phyloP scores from a whole-genome alignment of 441 rosid genomes.

The Pelargonium myrrhifolium region DNA sequence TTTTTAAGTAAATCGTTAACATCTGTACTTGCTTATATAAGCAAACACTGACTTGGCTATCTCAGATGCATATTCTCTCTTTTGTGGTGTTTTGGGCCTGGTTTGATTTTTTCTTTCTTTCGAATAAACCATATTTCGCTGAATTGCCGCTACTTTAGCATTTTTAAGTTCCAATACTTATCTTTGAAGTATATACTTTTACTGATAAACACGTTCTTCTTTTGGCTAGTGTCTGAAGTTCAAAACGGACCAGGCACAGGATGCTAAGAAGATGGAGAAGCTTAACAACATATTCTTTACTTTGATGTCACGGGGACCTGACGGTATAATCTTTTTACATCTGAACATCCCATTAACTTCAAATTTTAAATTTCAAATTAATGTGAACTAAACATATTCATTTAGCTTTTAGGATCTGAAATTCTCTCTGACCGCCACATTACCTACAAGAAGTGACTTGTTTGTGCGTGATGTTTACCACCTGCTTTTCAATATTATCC shows the following conservation, averaged over 20 bases:
- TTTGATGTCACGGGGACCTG: constrained; percentile 83
- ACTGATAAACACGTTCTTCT: background rate
- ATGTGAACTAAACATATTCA: background rate
- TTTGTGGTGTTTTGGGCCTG: no score
- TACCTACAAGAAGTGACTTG: no score
- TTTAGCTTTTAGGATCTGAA: no score
- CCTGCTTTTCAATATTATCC: no score
- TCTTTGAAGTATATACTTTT: background rate
- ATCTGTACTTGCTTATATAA: no score
- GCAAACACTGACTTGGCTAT: no score
- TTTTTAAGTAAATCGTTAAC: no score
- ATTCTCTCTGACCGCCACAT: no score
- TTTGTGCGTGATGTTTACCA: no score
- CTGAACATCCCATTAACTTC: background rate
- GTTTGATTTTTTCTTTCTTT: no score
- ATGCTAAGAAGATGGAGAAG: constrained; percentile 96
- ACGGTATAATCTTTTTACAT: constrained; percentile 40
- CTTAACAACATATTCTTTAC: constrained; percentile 81
- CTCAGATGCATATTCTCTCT: no score
- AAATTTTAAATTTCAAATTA: background rate
- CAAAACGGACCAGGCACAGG: constrained; percentile 94
- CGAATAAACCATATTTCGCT: no score
- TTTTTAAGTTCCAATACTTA: background rate
- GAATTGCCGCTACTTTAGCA: background rate
- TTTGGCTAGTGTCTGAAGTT: constrained; percentile 75